Evolutionary conservation across 169 alveolate species (phyloP).

Genomic region (Perkinsus marinus): DNA sequence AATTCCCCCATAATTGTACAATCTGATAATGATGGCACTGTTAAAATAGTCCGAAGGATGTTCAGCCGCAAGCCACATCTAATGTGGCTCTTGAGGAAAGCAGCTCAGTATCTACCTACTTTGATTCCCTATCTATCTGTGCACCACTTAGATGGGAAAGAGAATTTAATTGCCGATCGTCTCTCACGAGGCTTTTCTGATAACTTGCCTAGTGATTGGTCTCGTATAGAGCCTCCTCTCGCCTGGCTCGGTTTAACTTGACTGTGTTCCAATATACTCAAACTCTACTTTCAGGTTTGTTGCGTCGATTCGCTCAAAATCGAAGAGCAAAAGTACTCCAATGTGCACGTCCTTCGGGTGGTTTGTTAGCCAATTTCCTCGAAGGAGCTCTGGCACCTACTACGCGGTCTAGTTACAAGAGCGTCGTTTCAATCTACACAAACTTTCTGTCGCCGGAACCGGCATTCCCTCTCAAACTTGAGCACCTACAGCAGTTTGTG

Average conservation of each 20-base stretch:
- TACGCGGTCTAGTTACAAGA: not conserved
- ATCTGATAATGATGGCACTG: not conserved
- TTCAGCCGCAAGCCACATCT: not conserved
- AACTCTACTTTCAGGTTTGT: not conserved
- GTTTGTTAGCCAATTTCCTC: not conserved
- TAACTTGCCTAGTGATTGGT: not conserved
- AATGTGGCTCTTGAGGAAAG: not conserved
- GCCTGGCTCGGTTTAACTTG: not conserved
- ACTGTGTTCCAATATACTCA: not conserved
- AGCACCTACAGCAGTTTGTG: not conserved
- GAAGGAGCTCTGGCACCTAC: not conserved
- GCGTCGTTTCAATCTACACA: not conserved
- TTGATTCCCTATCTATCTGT: not conserved
- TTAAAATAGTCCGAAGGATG: not conserved
- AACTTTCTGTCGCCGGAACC: not conserved
- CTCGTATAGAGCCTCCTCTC: not conserved
- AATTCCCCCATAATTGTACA: not conserved
- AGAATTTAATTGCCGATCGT: not conserved
- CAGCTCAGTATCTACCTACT: not conserved
- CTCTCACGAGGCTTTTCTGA: not conserved
- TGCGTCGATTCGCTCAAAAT: not conserved
- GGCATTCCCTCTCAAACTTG: not conserved
- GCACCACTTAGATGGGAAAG: not conserved
- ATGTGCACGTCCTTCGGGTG: not conserved
- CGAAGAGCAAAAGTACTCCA: not conserved